These are phyloP conservation scores for Clonostachys chloroleuca DNA, from an alignment of 2,329 filamentous ascomycete genomes.

Conservation along the genomic window DNA sequence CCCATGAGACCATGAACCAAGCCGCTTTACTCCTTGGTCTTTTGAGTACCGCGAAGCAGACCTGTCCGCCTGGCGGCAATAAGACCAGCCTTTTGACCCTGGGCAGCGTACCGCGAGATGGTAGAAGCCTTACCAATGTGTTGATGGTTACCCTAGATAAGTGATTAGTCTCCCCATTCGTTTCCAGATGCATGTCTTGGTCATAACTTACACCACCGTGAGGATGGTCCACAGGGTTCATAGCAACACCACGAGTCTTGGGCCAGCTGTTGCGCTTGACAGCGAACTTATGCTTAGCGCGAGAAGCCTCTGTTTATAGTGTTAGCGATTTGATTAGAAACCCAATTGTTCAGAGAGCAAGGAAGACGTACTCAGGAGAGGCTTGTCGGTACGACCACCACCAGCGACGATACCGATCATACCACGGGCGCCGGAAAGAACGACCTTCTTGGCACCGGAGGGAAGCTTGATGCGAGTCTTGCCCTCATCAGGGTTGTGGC, in stretches of 20 bases:
- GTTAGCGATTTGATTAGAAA: not conserved
- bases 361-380: slow-evolving; percentile 75
- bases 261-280: slow-evolving; percentile 99
- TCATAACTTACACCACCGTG: slow-evolving; percentile 73
- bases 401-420: slow-evolving; percentile 99
- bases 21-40: slow-evolving; percentile 85
- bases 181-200: not conserved
- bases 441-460: slow-evolving; percentile 97
- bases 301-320: slow-evolving; percentile 75
- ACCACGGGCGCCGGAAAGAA: slow-evolving; percentile 85
- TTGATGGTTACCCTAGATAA: slow-evolving; percentile 89
- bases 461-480: slow-evolving; percentile 99
- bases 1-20: slow-evolving; percentile 52
- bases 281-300: slow-evolving; percentile 99
- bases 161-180: slow-evolving; percentile 30
- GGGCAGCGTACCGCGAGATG: slow-evolving; percentile 95
- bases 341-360: slow-evolving; percentile 1
- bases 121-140: slow-evolving; percentile 99
- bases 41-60: slow-evolving; percentile 99
- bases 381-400: slow-evolving; percentile 99
- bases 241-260: slow-evolving; percentile 99
- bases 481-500: slow-evolving; percentile 97
- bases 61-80: slow-evolving; percentile 99
- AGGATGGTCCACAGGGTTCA: slow-evolving; percentile 99
- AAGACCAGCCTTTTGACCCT: slow-evolving; percentile 99